Base-by-base conservation (phyloP, 345 rosid genomes). In the Ricinus communis region DNA sequence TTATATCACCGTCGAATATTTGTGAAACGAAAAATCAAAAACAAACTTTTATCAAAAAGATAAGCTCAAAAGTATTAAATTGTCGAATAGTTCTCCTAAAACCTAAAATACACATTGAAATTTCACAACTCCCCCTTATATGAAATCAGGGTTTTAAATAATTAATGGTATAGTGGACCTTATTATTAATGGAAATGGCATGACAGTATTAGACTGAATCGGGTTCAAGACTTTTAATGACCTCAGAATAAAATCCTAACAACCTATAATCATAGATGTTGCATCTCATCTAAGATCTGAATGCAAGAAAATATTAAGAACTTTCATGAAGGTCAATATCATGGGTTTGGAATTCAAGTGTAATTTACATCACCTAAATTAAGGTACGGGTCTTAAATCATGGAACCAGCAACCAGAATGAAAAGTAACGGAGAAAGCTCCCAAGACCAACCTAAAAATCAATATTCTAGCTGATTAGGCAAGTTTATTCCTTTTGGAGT, bases 271-370 rank as follows among this genome's bases (percentile, higher is more conserved):
- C 22, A 43, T 16, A 1, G n/a, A 64, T 11, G 18, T 41, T 24
- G n/a, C 21, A 8, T 49, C 3, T 45, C 68, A 45, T 45, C 52
- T 16, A 63, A 63, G 22, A 46, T 64, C 68, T 64, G 22, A 40
- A 43, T 5, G 31, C 5, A 60, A 12, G 36, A 31, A 60, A 4
- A n/a, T 12, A 33, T 10, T 33, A 33, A 33, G 66, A 62, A 21
- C 18, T 62, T 62, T 30, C 52, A 33, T 33, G 38, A 3, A n/a
- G 8, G 11, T 61, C 19, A 8, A 36, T 33, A 19, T 40, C n/a
- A 19, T 33, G 65, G 47, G 13, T 14, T 54, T 5, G 11, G 15
- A 40, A 4, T 21, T 2, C 66, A 62, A 52, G 59, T 28, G 4
- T 56, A 43, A 27, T 12, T 5, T 15, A 7, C 18, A 8, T 41